Percentiles rank a stretch among this genome's conserved stretches.
Conservation (phyloP, 441 rosid genomes). For the Manihot esculenta region DNA sequence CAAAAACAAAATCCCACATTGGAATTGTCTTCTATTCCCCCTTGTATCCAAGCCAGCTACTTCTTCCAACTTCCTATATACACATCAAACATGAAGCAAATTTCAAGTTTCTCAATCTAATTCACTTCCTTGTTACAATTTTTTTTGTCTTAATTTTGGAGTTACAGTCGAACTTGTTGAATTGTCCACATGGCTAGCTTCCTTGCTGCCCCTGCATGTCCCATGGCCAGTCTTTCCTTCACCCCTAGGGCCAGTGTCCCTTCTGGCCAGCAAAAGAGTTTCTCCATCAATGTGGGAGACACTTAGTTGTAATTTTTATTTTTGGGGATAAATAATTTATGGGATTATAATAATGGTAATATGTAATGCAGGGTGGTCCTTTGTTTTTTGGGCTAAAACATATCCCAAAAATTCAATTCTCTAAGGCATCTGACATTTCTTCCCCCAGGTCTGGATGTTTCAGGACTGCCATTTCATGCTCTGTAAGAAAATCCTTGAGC, state of each 20-base stretch:
- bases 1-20: slow-evolving; percentile 27
- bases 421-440: slow-evolving; percentile 26
- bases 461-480: slow-evolving; percentile 44
- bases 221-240: slow-evolving; percentile 27
- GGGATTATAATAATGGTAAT: neutral
- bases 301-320: neutral
- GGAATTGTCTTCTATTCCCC: slow-evolving; percentile 29
- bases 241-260: slow-evolving; percentile 19
- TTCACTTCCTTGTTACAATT: neutral
- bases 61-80: slow-evolving; percentile 15
- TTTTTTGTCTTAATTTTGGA: neutral
- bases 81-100: neutral
- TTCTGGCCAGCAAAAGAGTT: slow-evolving; percentile 25
- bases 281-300: slow-evolving; percentile 33
- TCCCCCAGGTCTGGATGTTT: slow-evolving; percentile 33
- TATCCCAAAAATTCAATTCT: slow-evolving; percentile 29
- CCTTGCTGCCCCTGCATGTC: slow-evolving; percentile 29
- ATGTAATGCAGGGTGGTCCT: slow-evolving; percentile 37
- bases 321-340: neutral
- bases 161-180: neutral
- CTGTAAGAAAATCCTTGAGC: slow-evolving; percentile 33
- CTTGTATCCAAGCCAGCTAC: slow-evolving; percentile 3
- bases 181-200: slow-evolving; percentile 37
- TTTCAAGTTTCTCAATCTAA: slow-evolving; percentile 9
- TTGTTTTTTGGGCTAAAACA: slow-evolving; percentile 30